A percentile compares a stretch with the other conserved stretches of the same genome.
These are phyloP conservation scores for Chytridium lagenaria DNA, from an alignment of 371 early-diverging fungal genomes.

Conservation along the genomic window DNA sequence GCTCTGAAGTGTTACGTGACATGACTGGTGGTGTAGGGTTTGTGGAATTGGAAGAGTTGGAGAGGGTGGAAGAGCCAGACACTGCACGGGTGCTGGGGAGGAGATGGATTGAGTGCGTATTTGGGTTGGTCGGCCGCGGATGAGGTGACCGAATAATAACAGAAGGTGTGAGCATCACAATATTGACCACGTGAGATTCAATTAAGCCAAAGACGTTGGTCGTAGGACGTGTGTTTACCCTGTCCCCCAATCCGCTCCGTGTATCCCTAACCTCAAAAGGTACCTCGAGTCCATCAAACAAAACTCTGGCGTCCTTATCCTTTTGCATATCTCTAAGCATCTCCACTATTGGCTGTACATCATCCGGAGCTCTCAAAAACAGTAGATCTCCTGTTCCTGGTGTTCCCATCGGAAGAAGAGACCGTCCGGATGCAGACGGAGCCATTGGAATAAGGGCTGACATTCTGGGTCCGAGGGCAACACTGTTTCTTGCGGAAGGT, in stretches of 20 bases:
- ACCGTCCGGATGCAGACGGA: too few relatives aligned
- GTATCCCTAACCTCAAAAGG: constrained; percentile 16
- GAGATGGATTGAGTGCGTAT: constrained; percentile 1
- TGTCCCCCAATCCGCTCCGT: neutral
- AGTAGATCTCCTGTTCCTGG: neutral
- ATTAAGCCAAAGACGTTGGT: constrained; percentile 4
- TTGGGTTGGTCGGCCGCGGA: neutral
- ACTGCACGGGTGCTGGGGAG: neutral
- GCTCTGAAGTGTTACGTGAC: too few relatives aligned
- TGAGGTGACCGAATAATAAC: neutral
- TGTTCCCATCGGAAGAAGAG: too few relatives aligned
- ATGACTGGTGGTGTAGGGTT: too few relatives aligned
- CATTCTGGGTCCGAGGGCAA: too few relatives aligned
- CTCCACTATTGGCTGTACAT: neutral
- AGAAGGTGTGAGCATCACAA: neutral
- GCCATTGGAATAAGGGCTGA: too few relatives aligned
- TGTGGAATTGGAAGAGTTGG: too few relatives aligned
- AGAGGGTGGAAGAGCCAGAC: constrained; percentile 4
- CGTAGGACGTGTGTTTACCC: constrained; percentile 13
- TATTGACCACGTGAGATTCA: constrained; percentile 11
- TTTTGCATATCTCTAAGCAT: neutral
- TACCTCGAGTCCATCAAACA: constrained; percentile 10
- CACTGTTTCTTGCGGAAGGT: too few relatives aligned
- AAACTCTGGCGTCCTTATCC: neutral
- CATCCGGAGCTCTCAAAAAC: constrained; percentile 6